Percentiles rank a stretch among this genome's conserved stretches.
Conservation (phyloP, 1,139 yeast species). For the Yamadazyma jaroonii region DNA sequence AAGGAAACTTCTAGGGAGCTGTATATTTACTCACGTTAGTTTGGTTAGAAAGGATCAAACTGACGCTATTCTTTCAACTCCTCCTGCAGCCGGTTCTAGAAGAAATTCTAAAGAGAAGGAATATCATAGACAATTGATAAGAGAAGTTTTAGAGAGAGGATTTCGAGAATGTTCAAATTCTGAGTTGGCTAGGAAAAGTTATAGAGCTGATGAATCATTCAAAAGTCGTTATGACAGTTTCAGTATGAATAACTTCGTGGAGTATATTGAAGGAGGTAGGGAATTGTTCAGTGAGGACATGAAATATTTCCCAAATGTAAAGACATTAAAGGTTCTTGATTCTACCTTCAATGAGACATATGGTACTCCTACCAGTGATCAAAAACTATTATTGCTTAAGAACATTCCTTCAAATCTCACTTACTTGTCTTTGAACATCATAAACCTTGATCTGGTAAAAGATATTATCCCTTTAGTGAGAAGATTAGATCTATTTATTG, state of each 20-base stretch:
- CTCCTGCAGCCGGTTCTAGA: conserved; percentile 23
- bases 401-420: conserved; percentile 11
- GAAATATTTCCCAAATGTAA: conserved; percentile 18
- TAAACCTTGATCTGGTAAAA: conserved; percentile 13
- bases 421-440: conserved; percentile 19
- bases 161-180: conserved; percentile 19
- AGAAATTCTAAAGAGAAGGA: conserved; percentile 21
- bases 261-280: conserved; percentile 27
- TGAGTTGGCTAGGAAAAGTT: conserved; percentile 22
- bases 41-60: conserved; percentile 26
- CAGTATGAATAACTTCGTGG: conserved; percentile 21
- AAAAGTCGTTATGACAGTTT: conserved; percentile 20
- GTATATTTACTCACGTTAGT: conserved; percentile 22
- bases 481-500: conserved; percentile 26
- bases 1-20: conserved; percentile 21
- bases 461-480: conserved; percentile 12
- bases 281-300: conserved; percentile 16
- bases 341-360: conserved; percentile 3
- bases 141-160: conserved; percentile 19
- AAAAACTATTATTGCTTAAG: no score
- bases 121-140: conserved; percentile 21
- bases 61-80: conserved; percentile 26
- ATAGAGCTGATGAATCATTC: conserved; percentile 13
- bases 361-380: no score
- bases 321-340: conserved; percentile 22